Evolutionary conservation across 2,329 filamentous ascomycete genomes (phyloP).

Genomic region (Aspergillus ustus): DNA sequence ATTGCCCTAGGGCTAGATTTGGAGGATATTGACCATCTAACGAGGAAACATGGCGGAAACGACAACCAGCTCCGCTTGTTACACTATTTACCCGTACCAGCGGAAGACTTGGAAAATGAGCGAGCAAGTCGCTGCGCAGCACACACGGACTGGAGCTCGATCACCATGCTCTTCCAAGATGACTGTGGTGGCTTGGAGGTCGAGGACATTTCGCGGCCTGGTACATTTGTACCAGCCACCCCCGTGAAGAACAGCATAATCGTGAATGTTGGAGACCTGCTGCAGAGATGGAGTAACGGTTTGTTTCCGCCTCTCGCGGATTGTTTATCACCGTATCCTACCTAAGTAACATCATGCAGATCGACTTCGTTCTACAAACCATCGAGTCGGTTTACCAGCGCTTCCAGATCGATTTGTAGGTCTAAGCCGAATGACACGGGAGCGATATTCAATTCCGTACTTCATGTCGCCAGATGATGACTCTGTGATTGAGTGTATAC

Average conservation of each 20-base stretch:
- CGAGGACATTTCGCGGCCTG: conserved; percentile 46
- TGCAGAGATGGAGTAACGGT: conserved; percentile 58
- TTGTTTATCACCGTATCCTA: not conserved
- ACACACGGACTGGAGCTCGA: conserved; percentile 60
- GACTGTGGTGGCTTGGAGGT: conserved; percentile 57
- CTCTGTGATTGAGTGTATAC: conserved; percentile 58
- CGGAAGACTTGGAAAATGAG: conserved; percentile 48
- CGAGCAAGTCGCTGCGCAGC: conserved; percentile 55
- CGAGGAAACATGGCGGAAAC: conserved; percentile 57
- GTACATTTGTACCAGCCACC: conserved; percentile 47
- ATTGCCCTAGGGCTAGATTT: conserved; percentile 56
- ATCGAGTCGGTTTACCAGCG: conserved; percentile 57
- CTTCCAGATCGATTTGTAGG: conserved; percentile 44
- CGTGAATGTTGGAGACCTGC: conserved; percentile 56
- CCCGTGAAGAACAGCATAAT: conserved; percentile 49
- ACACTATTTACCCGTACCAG: conserved; percentile 60
- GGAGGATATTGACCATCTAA: conserved; percentile 50
- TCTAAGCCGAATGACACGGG: conserved; percentile 50
- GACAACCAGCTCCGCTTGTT: conserved; percentile 66
- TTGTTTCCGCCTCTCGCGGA: not conserved
- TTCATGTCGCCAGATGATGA: conserved; percentile 59
- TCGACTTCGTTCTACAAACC: conserved; percentile 57
- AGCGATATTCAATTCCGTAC: conserved; percentile 65
- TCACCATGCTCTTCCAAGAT: conserved; percentile 62
- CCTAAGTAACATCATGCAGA: conserved; percentile 37